A percentile compares a stretch with the other conserved stretches of the same genome.
Conservation (phyloP, 352 stramenopile genomes). For the Peronospora farinosa region DNA sequence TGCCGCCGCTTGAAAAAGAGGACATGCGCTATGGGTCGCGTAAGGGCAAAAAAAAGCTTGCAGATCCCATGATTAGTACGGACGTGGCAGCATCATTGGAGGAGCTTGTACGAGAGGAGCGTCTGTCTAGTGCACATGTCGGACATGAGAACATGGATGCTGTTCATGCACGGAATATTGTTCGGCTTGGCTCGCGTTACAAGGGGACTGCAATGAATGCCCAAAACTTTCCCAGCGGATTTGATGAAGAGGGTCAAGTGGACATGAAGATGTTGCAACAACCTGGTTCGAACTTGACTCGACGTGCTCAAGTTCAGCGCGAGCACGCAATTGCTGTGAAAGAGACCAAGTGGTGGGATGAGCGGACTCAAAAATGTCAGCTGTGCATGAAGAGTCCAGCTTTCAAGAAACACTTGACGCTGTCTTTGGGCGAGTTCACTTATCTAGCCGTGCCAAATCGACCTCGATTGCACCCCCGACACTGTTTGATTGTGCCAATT, state of each 20-base stretch:
- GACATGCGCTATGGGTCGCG: slow-evolving; percentile 51
- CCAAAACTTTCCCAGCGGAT: slow-evolving; percentile 61
- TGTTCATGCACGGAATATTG: slow-evolving; percentile 61
- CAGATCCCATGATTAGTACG: slow-evolving; percentile 15
- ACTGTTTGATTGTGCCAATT: slow-evolving; percentile 73
- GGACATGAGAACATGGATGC: slow-evolving; percentile 63
- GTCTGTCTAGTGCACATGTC: slow-evolving; percentile 40
- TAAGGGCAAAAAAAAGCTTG: slow-evolving; percentile 59
- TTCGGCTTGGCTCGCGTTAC: slow-evolving; percentile 68
- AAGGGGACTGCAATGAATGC: slow-evolving; percentile 60
- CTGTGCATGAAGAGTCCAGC: slow-evolving; percentile 58
- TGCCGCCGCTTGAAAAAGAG: slow-evolving; percentile 66
- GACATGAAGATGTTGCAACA: slow-evolving; percentile 57
- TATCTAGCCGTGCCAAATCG: slow-evolving; percentile 64
- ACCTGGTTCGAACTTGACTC: slow-evolving; percentile 46
- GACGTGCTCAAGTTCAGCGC: slow-evolving; percentile 45
- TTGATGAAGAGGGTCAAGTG: slow-evolving; percentile 78
- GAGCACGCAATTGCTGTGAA: slow-evolving; percentile 47
- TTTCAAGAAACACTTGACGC: slow-evolving; percentile 79
- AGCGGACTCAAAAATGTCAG: slow-evolving; percentile 56
- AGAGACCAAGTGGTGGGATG: slow-evolving; percentile 64
- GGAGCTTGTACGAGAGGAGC: slow-evolving; percentile 75
- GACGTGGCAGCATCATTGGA: slow-evolving; percentile 44
- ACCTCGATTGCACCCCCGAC: slow-evolving; percentile 45
- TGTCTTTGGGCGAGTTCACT: slow-evolving; percentile 69